Conservation (phyloP, 1,139 yeast species). For the Lodderomyces beijingensis region DNA sequence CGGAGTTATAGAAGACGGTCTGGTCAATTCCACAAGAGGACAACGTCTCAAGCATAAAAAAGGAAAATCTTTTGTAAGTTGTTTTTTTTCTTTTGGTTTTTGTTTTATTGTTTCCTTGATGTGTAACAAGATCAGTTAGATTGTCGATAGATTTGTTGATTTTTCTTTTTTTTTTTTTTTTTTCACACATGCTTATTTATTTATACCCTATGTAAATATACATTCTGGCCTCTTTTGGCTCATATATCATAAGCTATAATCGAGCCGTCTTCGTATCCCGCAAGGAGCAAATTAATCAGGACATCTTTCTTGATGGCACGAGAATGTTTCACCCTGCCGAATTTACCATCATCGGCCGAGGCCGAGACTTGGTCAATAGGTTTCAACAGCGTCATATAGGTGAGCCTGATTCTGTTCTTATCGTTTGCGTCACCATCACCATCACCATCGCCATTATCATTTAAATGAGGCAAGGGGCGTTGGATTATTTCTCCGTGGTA, state of each 20-base stretch:
- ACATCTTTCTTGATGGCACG: conserved; percentile 14
- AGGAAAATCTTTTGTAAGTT: too few species aligned
- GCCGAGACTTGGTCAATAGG: conserved; percentile 5
- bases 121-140: too few species aligned
- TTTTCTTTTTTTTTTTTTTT: too few species aligned
- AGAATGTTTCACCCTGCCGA: conserved; percentile 3
- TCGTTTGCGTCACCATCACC: conserved; percentile 10
- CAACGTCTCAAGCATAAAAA: neutral
- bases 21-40: neutral
- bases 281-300: conserved; percentile 17
- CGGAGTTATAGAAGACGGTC: neutral
- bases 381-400: conserved; percentile 14
- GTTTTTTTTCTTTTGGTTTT: too few species aligned
- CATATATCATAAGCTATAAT: conserved; percentile 21
- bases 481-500: conserved; percentile 9
- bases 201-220: too few species aligned
- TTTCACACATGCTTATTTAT: too few species aligned
- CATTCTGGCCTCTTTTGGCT: too few species aligned
- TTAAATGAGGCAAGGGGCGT: conserved; percentile 15
- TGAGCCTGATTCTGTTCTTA: conserved; percentile 13
- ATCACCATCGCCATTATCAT: conserved; percentile 2
- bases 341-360: neutral
- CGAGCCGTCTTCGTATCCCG: conserved; percentile 41
- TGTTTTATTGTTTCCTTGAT: too few species aligned
- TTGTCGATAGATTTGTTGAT: too few species aligned